These are phyloP conservation scores for Thyridium curvatum DNA, from an alignment of 2,329 filamentous ascomycete genomes.

Conservation along the genomic window DNA sequence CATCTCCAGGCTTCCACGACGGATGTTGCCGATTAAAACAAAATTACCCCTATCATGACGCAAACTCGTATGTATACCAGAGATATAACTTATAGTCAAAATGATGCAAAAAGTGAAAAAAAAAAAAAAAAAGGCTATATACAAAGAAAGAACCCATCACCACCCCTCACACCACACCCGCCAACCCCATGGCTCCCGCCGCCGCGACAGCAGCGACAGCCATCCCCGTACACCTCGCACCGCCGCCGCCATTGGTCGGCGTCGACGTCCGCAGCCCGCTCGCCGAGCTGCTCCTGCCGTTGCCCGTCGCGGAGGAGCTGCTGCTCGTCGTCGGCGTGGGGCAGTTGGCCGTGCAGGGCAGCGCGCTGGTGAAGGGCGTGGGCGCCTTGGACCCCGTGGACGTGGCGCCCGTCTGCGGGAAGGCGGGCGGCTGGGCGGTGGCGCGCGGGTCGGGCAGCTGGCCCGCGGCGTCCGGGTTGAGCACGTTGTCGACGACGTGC, in stretches of 20 bases:
- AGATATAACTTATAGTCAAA: too few species aligned
- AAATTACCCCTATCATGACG: too few species aligned
- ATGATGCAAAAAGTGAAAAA: too few species aligned
- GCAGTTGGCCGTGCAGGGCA: conserved; percentile 35
- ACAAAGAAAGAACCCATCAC: too few species aligned
- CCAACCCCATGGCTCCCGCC: neutral
- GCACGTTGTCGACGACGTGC: conserved; percentile 49
- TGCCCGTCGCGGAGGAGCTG: neutral
- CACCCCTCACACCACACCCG: neutral
- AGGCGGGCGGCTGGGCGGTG: conserved; percentile 26
- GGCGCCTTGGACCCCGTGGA: conserved; percentile 2
- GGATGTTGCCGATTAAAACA: too few species aligned
- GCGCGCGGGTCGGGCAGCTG: conserved; percentile 28
- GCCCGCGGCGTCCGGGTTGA: conserved; percentile 33
- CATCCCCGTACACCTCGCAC: conserved; percentile 1
- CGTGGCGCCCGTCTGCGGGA: conserved; percentile 10
- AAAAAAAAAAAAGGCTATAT: too few species aligned
- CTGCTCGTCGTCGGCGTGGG: conserved; percentile 20
- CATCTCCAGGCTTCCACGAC: too few species aligned
- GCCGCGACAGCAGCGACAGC: neutral
- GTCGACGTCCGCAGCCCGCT: neutral
- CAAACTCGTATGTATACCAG: too few species aligned
- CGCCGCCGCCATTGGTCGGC: neutral
- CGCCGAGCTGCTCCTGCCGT: neutral
- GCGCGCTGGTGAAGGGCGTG: conserved; percentile 30